A percentile compares a stretch with the other conserved stretches of the same genome.
phyloP scores from a whole-genome alignment of 2,329 filamentous ascomycete species.

The Neospermospora avenae region DNA sequence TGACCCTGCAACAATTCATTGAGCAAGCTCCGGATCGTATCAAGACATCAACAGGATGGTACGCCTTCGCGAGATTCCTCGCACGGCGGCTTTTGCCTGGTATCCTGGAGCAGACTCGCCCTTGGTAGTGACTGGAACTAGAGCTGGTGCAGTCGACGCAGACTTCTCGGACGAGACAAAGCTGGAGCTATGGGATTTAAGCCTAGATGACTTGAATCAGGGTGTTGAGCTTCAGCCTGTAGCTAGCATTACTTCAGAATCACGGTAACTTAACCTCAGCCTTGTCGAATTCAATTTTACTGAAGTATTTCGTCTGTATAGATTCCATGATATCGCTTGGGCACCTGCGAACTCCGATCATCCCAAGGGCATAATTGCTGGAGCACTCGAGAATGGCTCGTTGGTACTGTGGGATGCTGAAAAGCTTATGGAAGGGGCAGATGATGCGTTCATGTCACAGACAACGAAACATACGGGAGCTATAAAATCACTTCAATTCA shows the following conservation, averaged over 20 bases:
- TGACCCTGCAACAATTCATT: constrained; percentile 6
- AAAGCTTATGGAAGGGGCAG: constrained; percentile 54
- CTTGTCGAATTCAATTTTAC: constrained; percentile 7
- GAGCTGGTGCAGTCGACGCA: constrained; percentile 90
- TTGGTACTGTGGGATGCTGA: constrained; percentile 91
- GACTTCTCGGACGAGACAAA: constrained; percentile 98
- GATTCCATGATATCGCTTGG: constrained; percentile 98
- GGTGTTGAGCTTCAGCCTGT: constrained; percentile 82
- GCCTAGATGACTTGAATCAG: constrained; percentile 71
- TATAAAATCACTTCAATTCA: constrained; percentile 95
- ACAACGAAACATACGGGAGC: constrained; percentile 88
- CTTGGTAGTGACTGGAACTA: constrained; percentile 87
- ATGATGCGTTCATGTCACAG: constrained; percentile 78
- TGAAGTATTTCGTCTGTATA: constrained; percentile 39
- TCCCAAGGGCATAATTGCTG: constrained; percentile 86
- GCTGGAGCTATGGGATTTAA: constrained; percentile 93
- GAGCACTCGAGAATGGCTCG: constrained; percentile 90
- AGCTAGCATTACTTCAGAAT: constrained; percentile 80
- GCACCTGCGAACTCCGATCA: constrained; percentile 75
- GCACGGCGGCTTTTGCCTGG: constrained; percentile 97
- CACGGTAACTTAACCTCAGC: constrained; percentile 59
- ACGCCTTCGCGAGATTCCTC: constrained; percentile 90
- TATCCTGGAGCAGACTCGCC: constrained; percentile 77
- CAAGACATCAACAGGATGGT: constrained; percentile 62
- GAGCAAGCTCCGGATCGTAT: constrained; percentile 12